Conservation (phyloP, 1,284 basidiomycete species). For the Gymnopus androsaceus region DNA sequence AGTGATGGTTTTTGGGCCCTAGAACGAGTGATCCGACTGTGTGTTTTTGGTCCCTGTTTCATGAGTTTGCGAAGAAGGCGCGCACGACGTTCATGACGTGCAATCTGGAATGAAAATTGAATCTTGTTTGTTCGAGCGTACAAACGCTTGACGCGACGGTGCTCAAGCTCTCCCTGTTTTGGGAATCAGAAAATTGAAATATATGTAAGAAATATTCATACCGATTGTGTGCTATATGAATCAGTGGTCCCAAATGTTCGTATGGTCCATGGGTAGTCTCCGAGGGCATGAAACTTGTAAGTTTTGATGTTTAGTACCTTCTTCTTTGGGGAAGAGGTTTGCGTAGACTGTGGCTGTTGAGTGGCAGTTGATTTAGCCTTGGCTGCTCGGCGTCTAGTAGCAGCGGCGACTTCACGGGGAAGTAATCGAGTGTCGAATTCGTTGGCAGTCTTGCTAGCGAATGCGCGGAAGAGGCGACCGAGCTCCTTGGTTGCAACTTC, state of each 20-base stretch:
- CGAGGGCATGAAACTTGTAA: slow-evolving; percentile 23
- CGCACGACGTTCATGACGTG: slow-evolving; percentile 21
- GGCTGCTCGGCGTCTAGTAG: background rate
- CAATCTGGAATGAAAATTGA: slow-evolving; percentile 26
- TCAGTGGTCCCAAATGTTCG: slow-evolving; percentile 16
- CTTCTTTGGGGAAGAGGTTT: background rate
- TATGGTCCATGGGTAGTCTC: slow-evolving; percentile 8
- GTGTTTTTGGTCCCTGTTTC: background rate
- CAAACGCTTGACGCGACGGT: slow-evolving; percentile 32
- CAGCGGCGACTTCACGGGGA: background rate
- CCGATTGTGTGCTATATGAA: slow-evolving; percentile 5
- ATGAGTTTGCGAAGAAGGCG: background rate
- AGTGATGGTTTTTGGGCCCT: background rate
- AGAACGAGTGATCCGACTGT: background rate
- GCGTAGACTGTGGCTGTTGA: no score
- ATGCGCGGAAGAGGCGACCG: slow-evolving; percentile 7
- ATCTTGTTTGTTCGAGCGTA: slow-evolving; percentile 35
- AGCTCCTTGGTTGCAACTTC: slow-evolving; percentile 6
- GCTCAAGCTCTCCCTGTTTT: slow-evolving; percentile 33
- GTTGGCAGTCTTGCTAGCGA: slow-evolving; percentile 4
- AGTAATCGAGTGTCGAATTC: slow-evolving; percentile 10
- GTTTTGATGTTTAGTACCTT: slow-evolving; percentile 27
- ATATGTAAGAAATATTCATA: slow-evolving; percentile 19
- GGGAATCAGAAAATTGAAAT: background rate
- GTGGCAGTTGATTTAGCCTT: background rate